A percentile compares a stretch with the other conserved stretches of the same genome.
Conservation (phyloP, 1,139 yeast species). For the Geotrichum phurueaensis region DNA sequence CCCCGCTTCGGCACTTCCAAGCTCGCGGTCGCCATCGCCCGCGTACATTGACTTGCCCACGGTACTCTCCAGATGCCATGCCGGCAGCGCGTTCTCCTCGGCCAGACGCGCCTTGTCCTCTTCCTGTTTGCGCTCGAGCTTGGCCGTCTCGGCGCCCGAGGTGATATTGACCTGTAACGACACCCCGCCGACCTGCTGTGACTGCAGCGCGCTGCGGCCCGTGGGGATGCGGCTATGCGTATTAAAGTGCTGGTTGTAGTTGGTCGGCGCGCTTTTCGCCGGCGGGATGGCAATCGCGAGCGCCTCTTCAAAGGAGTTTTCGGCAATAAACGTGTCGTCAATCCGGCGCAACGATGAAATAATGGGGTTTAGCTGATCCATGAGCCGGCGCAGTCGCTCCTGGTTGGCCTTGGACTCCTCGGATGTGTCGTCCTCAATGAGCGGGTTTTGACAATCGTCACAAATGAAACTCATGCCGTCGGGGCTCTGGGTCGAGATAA, state of each 20-base stretch:
- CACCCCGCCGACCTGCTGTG: slow-evolving; percentile 37
- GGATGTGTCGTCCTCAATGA: slow-evolving; percentile 84
- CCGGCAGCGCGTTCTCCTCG: slow-evolving; percentile 90
- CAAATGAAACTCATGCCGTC: slow-evolving; percentile 80
- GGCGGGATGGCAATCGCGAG: slow-evolving; percentile 69
- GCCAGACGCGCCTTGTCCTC: slow-evolving; percentile 55
- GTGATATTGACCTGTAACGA: slow-evolving; percentile 88
- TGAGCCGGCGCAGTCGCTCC: slow-evolving; percentile 71
- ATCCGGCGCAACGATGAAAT: slow-evolving; percentile 76
- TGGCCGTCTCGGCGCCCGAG: slow-evolving; percentile 78
- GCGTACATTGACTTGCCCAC: slow-evolving; percentile 46
- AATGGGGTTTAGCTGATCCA: slow-evolving; percentile 86
- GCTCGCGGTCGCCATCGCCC: slow-evolving; percentile 5
- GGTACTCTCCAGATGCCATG: slow-evolving; percentile 91
- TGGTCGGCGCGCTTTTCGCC: slow-evolving; percentile 33
- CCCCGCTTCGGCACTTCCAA: slow-evolving; percentile 31
- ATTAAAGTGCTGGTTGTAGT: not conserved
- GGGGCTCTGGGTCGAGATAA: slow-evolving; percentile 70
- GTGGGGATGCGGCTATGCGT: slow-evolving; percentile 21
- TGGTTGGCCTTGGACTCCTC: slow-evolving; percentile 78
- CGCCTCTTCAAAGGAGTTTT: slow-evolving; percentile 78
- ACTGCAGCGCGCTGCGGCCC: slow-evolving; percentile 18
- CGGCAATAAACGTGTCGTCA: slow-evolving; percentile 80
- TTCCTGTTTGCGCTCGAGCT: slow-evolving; percentile 47
- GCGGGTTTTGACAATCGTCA: slow-evolving; percentile 67